These are phyloP conservation scores for Phaeoacremonium minimum DNA, from an alignment of 2,329 filamentous ascomycete genomes.

Conservation along the genomic window DNA sequence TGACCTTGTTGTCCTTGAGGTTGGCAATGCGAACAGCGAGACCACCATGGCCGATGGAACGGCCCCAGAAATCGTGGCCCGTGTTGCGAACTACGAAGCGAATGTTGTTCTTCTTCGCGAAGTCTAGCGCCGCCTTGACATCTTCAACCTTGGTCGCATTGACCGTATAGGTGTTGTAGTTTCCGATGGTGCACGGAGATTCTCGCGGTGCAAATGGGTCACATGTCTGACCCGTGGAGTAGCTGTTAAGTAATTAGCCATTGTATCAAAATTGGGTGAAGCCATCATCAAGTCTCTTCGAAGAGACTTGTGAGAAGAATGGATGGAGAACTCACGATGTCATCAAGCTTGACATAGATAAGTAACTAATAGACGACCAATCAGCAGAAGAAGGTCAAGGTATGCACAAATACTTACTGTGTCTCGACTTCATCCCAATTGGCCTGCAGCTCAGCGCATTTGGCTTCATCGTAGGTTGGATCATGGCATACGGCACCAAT, in stretches of 20 bases:
- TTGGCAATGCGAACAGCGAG: slow-evolving; percentile 25
- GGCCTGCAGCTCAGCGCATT: slow-evolving; percentile 26
- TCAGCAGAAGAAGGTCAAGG: too few relatives aligned
- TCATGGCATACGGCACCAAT: slow-evolving; percentile 40
- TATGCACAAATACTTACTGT: too few relatives aligned
- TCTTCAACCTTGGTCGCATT: slow-evolving; percentile 18
- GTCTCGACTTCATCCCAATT: slow-evolving; percentile 30
- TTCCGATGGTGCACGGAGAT: slow-evolving; percentile 30
- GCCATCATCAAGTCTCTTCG: too few relatives aligned
- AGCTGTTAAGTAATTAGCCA: slow-evolving; percentile 27
- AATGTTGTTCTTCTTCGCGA: slow-evolving; percentile 28
- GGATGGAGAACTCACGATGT: too few relatives aligned
- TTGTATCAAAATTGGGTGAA: too few relatives aligned
- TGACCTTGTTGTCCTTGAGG: slow-evolving; percentile 18
- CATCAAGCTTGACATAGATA: too few relatives aligned
- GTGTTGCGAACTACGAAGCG: slow-evolving; percentile 37
- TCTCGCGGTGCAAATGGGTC: slow-evolving; percentile 21
- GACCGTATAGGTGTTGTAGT: slow-evolving; percentile 25
- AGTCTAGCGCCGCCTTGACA: slow-evolving; percentile 24
- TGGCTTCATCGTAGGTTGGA: slow-evolving; percentile 28
- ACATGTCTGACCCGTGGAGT: slow-evolving; percentile 15
- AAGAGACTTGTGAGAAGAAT: too few relatives aligned
- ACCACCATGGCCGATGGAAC: slow-evolving; percentile 19
- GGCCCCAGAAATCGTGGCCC: slow-evolving; percentile 33
- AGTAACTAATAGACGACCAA: too few relatives aligned